These are phyloP conservation scores for Elongisporangium undulatum DNA, from an alignment of 352 stramenopile species.

Conservation along the genomic window DNA sequence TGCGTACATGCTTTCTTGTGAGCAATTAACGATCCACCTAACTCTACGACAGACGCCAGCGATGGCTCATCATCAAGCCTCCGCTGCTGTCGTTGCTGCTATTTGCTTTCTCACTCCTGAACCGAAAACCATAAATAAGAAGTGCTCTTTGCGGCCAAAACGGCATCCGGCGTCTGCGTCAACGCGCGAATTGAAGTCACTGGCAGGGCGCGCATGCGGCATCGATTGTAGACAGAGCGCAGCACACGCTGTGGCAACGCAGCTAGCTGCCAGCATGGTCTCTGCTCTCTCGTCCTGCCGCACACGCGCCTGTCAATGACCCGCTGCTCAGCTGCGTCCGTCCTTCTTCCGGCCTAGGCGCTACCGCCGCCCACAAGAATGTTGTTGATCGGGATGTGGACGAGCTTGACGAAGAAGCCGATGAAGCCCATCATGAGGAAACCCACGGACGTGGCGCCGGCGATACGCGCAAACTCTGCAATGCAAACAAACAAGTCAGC, in stretches of 20 bases:
- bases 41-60: background rate
- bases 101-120: background rate
- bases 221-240: background rate
- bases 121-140: background rate
- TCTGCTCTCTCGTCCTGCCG: no score
- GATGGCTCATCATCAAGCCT: background rate
- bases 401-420: conserved; percentile 99
- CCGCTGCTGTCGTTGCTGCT: background rate
- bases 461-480: conserved; percentile 95
- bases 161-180: background rate
- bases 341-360: conserved; percentile 35
- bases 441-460: conserved; percentile 92
- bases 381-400: conserved; percentile 99
- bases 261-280: no score
- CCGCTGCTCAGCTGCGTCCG: background rate
- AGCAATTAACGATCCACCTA: background rate
- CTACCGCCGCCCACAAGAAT: conserved; percentile 94
- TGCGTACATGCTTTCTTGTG: background rate
- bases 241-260: no score
- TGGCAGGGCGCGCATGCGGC: background rate
- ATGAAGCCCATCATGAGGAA: conserved; percentile 99
- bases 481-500: background rate
- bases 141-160: background rate
- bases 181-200: background rate
- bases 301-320: background rate